Evolutionary conservation across 2,329 filamentous ascomycete genomes (phyloP), one percentile per base, ranked within the genome.

Genomic region (Pseudogymnoascus sp.): DNA sequence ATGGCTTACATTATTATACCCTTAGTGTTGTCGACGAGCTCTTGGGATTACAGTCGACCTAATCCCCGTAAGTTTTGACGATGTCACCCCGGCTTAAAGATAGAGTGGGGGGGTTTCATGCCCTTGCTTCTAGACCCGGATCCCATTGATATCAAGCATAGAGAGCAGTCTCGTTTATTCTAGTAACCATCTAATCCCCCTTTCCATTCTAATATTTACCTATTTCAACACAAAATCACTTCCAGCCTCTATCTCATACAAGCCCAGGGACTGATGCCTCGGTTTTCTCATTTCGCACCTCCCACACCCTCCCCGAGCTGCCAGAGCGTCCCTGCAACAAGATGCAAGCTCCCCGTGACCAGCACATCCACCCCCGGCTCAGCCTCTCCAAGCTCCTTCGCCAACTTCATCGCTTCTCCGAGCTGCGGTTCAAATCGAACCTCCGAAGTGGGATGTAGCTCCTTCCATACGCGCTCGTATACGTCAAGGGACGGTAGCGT

Each of bases 331-430:
- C 80, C 82, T 0, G 85, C 83, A 0, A 86, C 80, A 1, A 87
- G 76, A 71, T 86, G 83, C 67, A 86, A 73, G 71, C 84, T 87
- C 1, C 85, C 84, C 7, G 84, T 87, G 47, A 87, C 77, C n/a
- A 86, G 65, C 11, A 63, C 63, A 36, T 69, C 64, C 42, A 68
- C 67, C 23, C 44, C 44, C 7, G 15, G 23, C 38, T 75, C 70
- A 62, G 35, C 65, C 65, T 68, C 62, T 1, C 65, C 8, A 62
- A 64, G 3, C 73, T 63, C 11, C 19, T 71, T 68, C 5, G 72
- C 72, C 5, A 83, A 69, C 0, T 68, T 68, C 8, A 86, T 77
- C 13, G 84, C 82, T 61, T 83, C 79, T 63, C 83, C 77, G 28
- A 85, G 83, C 8, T 79, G 83, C 4, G 80, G 78, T 23, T 81